Evolutionary conservation across 1,284 basidiomycete species (phyloP), one percentile per base, ranked within the genome.

Genomic region (Anthracocystis setariae): DNA sequence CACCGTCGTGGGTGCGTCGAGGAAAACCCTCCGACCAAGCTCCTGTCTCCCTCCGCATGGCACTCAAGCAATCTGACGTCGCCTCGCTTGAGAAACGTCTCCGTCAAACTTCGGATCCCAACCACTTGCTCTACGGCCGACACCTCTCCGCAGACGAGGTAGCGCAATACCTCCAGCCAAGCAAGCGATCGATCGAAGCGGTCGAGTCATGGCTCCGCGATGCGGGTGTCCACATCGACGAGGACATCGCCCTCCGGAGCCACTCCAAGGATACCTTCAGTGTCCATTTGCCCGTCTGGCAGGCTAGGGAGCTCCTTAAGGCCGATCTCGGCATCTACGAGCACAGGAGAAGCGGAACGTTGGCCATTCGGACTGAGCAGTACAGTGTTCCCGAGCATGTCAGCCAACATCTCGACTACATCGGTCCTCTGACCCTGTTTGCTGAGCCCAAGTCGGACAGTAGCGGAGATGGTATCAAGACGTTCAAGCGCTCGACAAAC

Each of bases 171-270:
- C 84, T 87, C 33, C 85, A 87, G 18, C 88, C 85, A 27, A 29
- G 54, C 12, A 58, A 57, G 33, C 51, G 68, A 10, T 59, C 66
- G 13, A 25, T 55, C 7, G 39, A 65, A 4, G 56, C 63, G 35
- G 87, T 89, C 46, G 83, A 86, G 45, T 83, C 84, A 2, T 90
- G 89, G 89, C 85, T 90, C 56, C 87, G 85, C 4, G 77, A 89
- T 48, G 80, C 29, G 52, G 83, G 39, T 70, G 82, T 20, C 64
- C 83, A 50, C 53, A 72, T 62, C 74, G 84, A 58, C 84, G 58
- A 73, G 45, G 17, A 25, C 7, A 48, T 86, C 50, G 84, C 86
- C 5, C 81, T 83, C 13, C 59, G 64, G 17, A 59, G 55, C 3
- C 38, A 44, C 5, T 63, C 63, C 37, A 52, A 55, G 21, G 87